Percentiles rank a stretch among this genome's conserved stretches.
These are phyloP conservation scores for Colletotrichum theobromicola DNA, from an alignment of 2,329 filamentous ascomycete species.

Conservation along the genomic window DNA sequence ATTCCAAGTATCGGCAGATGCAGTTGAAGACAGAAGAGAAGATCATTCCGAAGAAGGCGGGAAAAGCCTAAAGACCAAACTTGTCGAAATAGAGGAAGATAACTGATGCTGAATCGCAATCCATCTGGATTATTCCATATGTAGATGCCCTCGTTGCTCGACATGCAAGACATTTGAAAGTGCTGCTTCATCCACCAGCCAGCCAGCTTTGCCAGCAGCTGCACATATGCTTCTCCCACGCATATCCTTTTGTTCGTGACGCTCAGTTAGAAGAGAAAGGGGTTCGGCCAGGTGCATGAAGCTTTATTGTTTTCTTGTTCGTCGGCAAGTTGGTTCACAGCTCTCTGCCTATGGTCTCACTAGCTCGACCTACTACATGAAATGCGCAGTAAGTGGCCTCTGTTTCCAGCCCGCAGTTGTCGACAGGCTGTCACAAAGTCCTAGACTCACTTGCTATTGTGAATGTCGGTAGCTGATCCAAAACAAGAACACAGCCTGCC, in stretches of 20 bases:
- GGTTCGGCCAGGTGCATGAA: not conserved
- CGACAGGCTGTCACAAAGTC: not conserved
- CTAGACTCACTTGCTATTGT: not conserved
- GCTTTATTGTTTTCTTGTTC: not conserved
- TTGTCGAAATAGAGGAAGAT: not conserved
- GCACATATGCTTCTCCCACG: not conserved
- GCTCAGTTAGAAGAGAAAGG: not conserved
- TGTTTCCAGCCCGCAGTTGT: not conserved
- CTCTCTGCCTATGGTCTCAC: not conserved
- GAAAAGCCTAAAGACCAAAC: not conserved
- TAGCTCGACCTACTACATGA: not conserved
- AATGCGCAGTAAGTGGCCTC: not conserved
- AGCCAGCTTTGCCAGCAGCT: not conserved
- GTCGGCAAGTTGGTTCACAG: not conserved
- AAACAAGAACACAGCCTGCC: not conserved
- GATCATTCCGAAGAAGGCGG: slow-evolving; percentile 14
- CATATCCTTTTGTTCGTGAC: not conserved
- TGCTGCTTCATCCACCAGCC: not conserved
- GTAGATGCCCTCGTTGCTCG: not conserved
- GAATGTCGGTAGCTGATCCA: not conserved
- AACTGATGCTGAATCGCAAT: not conserved
- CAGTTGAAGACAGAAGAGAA: slow-evolving; percentile 17
- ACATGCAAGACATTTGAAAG: not conserved
- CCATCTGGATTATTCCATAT: not conserved
- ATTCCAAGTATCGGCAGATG: slow-evolving; percentile 33